phyloP scores from a whole-genome alignment of 176 grass and related monocot genomes.

The Carex littledalei region DNA sequence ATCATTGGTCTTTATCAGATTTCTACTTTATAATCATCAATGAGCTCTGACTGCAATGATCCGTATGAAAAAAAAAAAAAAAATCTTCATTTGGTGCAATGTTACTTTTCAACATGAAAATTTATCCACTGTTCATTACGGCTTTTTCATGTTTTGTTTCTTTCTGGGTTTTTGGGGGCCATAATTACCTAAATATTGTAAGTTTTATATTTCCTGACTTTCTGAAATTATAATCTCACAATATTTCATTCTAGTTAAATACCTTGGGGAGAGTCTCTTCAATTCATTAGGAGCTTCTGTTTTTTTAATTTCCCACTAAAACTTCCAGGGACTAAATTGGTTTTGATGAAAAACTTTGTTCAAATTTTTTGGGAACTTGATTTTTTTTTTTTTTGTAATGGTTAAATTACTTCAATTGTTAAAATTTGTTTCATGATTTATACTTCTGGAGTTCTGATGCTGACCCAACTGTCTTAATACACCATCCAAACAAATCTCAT shows the following conservation, averaged over 20 bases:
- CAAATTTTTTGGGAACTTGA: not conserved
- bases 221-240: not conserved
- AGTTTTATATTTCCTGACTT: not conserved
- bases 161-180: not conserved
- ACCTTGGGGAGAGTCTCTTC: not conserved
- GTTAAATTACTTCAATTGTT: not conserved
- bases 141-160: slow-evolving; percentile 8
- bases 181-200: not conserved
- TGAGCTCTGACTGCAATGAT: not conserved
- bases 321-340: not conserved
- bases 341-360: not conserved
- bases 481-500: not conserved
- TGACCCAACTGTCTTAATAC: not conserved
- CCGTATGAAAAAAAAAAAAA: not conserved
- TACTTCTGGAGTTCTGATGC: not conserved
- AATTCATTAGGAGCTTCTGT: not conserved
- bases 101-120: not conserved
- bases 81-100: not conserved
- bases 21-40: not conserved
- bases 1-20: not conserved
- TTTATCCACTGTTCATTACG: not conserved
- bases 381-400: not conserved
- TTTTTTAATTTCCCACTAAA: not conserved
- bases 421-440: not conserved
- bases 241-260: not conserved